Evolutionary conservation across 2,329 filamentous ascomycete genomes (phyloP), one percentile per base, ranked within the genome.

Genomic region (Aspergillus piperis): DNA sequence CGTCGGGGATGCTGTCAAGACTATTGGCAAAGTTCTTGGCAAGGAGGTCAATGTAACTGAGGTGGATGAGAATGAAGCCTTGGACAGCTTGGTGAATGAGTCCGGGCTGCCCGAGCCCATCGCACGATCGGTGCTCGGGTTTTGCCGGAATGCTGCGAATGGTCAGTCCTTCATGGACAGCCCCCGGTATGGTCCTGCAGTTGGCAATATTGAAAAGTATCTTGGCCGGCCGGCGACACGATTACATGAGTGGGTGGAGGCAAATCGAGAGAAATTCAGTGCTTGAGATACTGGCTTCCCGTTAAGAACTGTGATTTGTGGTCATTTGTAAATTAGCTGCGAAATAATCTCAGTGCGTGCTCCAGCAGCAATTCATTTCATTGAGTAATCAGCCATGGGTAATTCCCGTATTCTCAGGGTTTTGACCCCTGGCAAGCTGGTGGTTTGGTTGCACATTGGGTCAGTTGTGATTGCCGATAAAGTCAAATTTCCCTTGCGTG

Each of bases 231-330:
- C 68, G 17, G 61, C 74, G 6, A 65, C 62, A 23, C 61, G 48
- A 11, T 74, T 78, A 57, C 61, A 71, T 47, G 68, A 77, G 21
- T 79, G 74, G 74, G 68, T 72, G 11, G 65, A 70, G 32, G 62
- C 59, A 38, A 75, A 78, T 55, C 71, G 68, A 60, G 61, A 63
- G 10, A 60, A 61, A 17, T 71, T 72, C 51, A 36, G 21, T 15
- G 57, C 52, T 50, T 63, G 44, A 58, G 6, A 5, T 10, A 5
- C 5, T 27, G 25, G 25, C 25, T 27, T 27, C 3, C 7, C 25
- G 17, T 25, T 8, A 25, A 25, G 25, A 8, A 25, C 25, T 25
- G 25, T 2, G 1, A 7, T 25, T 7, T 25, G 2, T 25, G 7
- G 25, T 25, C 25, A 25, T 25, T 25, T 25, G 25, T 8, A 2